phyloP scores from a whole-genome alignment of 257 asterid genomes.

The Fraxinus americana region DNA sequence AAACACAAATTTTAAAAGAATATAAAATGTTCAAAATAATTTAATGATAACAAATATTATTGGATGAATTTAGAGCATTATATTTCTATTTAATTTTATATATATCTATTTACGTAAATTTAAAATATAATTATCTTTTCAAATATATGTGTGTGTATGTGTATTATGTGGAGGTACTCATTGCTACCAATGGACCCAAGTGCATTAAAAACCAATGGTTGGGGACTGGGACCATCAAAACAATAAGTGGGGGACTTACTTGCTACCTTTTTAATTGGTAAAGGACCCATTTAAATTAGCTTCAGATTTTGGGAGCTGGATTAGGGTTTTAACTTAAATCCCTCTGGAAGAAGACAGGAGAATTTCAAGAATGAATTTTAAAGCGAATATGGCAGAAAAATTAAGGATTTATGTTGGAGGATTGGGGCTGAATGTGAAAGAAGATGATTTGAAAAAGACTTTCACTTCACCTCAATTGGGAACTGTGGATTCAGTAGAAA shows the following conservation, averaged over 20 bases:
- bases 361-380: background rate
- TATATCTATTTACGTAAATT: too few relatives aligned
- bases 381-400: slow-evolving; percentile 31
- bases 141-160: too few relatives aligned
- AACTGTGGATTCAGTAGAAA: slow-evolving; percentile 65
- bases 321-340: background rate
- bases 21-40: too few relatives aligned
- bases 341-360: background rate
- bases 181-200: too few relatives aligned
- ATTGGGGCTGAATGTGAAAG: slow-evolving; percentile 64
- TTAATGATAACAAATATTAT: too few relatives aligned
- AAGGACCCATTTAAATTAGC: background rate
- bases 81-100: too few relatives aligned
- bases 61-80: too few relatives aligned
- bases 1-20: too few relatives aligned
- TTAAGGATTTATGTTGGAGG: slow-evolving; percentile 81
- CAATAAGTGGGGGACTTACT: background rate
- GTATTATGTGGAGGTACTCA: too few relatives aligned
- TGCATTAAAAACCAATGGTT: too few relatives aligned
- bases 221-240: too few relatives aligned
- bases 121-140: too few relatives aligned
- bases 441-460: slow-evolving; percentile 67
- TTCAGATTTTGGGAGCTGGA: background rate
- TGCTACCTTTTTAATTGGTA: background rate
- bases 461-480: slow-evolving; percentile 81